A percentile compares a stretch with the other conserved stretches of the same genome.
Conservation (phyloP, 345 rosid genomes). For the Eucalyptus rudis region DNA sequence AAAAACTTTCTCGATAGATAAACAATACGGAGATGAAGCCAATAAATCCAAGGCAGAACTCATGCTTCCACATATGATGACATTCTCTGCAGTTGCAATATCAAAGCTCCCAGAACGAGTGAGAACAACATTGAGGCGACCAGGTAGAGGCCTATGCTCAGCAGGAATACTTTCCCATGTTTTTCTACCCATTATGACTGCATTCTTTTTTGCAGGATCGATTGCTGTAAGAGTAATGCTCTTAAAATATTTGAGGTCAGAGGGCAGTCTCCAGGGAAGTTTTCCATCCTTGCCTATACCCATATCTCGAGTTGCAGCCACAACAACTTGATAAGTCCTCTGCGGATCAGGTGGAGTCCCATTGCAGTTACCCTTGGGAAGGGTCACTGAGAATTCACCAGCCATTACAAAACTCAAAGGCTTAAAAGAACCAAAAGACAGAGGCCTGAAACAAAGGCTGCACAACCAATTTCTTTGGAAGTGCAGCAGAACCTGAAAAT, state of each 20-base stretch:
- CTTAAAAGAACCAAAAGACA: constrained; percentile 1
- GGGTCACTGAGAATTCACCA: constrained; percentile 13
- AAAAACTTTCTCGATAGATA: constrained; percentile 90
- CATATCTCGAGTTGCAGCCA: constrained; percentile 80
- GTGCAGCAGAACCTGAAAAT: constrained; percentile 26
- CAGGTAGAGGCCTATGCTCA: constrained; percentile 56
- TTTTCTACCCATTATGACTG: constrained; percentile 89
- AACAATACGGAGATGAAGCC: constrained; percentile 66
- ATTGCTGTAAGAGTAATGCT: constrained; percentile 45
- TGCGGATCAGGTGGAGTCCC: constrained; percentile 23
- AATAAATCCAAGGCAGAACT: constrained; percentile 65
- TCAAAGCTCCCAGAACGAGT: constrained; percentile 84
- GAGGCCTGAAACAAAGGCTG: constrained; percentile 2
- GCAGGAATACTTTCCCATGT: constrained; percentile 90
- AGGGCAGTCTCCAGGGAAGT: constrained; percentile 75
- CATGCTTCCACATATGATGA: constrained; percentile 75
- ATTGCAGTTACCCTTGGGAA: constrained; percentile 39
- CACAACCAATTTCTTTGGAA: constrained; percentile 27
- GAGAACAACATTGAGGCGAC: constrained; percentile 90
- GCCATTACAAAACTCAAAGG: constrained; percentile 23
- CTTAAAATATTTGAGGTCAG: constrained; percentile 85
- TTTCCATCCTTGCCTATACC: constrained; percentile 91
- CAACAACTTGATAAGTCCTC: constrained; percentile 74
- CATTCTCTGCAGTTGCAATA: constrained; percentile 88
- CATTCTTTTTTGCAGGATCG: constrained; percentile 71